Conservation (phyloP, 306 rosid species). For the peach (Prunus persica) region Prunus_persica_NCBIv2 NC_034013.1:16102501-16103000, state of each 20-base stretch:
- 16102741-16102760: slow-evolving; percentile 22
- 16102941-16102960: neutral
- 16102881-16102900: neutral
- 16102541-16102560: slow-evolving; percentile 22
- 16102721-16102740: slow-evolving; percentile 62
- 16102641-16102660: neutral
- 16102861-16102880: neutral
- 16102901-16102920: slow-evolving; percentile 1
- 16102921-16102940: neutral
- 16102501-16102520: slow-evolving; percentile 78
- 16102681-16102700: slow-evolving; percentile 48
- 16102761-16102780: slow-evolving; percentile 51
- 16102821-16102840: neutral
- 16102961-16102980: slow-evolving; percentile 67
- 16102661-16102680: neutral
- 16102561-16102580: slow-evolving; percentile 74
- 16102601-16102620: slow-evolving; percentile 5
- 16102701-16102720: slow-evolving; percentile 79
- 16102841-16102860: neutral
- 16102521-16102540: slow-evolving; percentile 43
- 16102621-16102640: neutral
- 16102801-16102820: slow-evolving; percentile 45
- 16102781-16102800: slow-evolving; percentile 34
- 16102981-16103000: slow-evolving; percentile 70
- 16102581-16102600: slow-evolving; percentile 44